Conservation (phyloP, 768 basidiomycete genomes). For the Boletus rufocinnamomeus region DNA sequence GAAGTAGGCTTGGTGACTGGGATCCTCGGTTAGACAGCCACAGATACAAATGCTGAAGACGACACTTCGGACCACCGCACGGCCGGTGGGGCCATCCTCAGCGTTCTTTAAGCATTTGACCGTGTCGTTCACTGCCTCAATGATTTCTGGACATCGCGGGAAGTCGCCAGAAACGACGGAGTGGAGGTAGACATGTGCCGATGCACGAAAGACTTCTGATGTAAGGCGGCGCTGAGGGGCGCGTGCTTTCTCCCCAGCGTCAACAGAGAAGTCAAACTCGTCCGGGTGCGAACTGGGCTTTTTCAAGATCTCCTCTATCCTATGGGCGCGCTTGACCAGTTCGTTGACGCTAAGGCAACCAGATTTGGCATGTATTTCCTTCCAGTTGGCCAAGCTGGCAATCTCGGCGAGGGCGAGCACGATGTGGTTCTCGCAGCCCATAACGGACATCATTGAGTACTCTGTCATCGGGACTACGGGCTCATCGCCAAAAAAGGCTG, state of each 20-base stretch:
- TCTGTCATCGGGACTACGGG: slow-evolving; percentile 41
- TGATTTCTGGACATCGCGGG: slow-evolving; percentile 66
- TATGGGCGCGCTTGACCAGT: slow-evolving; percentile 54
- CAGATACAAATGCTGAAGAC: slow-evolving; percentile 78
- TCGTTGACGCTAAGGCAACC: slow-evolving; percentile 60
- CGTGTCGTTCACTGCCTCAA: slow-evolving; percentile 52
- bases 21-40: slow-evolving; percentile 64
- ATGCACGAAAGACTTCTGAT: slow-evolving; percentile 69
- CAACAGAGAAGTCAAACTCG: not conserved
- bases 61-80: slow-evolving; percentile 70
- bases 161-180: slow-evolving; percentile 74
- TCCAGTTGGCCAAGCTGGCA: slow-evolving; percentile 67
- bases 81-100: slow-evolving; percentile 40
- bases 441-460: slow-evolving; percentile 76
- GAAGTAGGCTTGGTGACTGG: slow-evolving; percentile 44
- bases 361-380: slow-evolving; percentile 40
- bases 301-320: slow-evolving; percentile 48
- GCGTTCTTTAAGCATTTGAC: slow-evolving; percentile 47
- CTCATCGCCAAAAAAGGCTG: slow-evolving; percentile 32
- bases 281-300: slow-evolving; percentile 14
- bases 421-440: slow-evolving; percentile 83
- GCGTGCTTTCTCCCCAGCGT: slow-evolving; percentile 8
- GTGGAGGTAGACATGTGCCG: slow-evolving; percentile 73
- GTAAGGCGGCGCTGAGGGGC: slow-evolving; percentile 45
- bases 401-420: slow-evolving; percentile 81